Evolutionary conservation across 2,329 filamentous ascomycete genomes (phyloP), one percentile per base, ranked within the genome.

Genomic region (Sporothrix pallida): DNA sequence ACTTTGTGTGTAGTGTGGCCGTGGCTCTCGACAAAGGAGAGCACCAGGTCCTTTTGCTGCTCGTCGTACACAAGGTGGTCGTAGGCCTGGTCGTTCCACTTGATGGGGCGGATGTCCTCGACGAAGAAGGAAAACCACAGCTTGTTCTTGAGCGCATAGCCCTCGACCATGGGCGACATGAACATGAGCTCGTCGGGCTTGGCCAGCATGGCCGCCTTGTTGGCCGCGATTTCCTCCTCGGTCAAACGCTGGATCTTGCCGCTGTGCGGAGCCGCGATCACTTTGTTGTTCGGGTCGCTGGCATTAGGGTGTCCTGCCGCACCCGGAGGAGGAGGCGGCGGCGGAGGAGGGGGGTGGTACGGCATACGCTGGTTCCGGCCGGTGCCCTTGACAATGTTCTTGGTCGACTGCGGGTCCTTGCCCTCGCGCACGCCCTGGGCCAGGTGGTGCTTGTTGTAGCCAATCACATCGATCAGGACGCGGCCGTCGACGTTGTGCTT

Each of bases 1-100:
- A 82, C 77, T 3, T 74, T 75, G 37, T 68, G 52, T 15, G 58
- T 71, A 0, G 78, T 70, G 50, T 74, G 75, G 63, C 79, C 76
- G 75, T 86, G 84, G 75, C 82, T 84, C 74, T 86, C 82, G 3
- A 86, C 84, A 77, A 86, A 86, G 1, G 84, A 85, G 17, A 85
- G 78, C 0, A 87, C 81, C 8, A 86, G 76, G 46, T 85, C 83
- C 76, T 86, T 87, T 50, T 85, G 83, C 74, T 84, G 80, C 44
- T 84, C 82, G 58, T 84, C 82, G 76, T 85, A 85, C 3, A 86
- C 85, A 5, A 86, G 80, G 60, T 86, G 83, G 2, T 82, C 81
- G 75, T 82, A 86, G 0, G 85, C 84, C 7, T 81, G 77, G 73
- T 83, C 81, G 76, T 86, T 86, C 85, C 84, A 86, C 6, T 78